Base-by-base conservation (phyloP, 305 asterid genomes). In the Fraxinus floribunda region DNA sequence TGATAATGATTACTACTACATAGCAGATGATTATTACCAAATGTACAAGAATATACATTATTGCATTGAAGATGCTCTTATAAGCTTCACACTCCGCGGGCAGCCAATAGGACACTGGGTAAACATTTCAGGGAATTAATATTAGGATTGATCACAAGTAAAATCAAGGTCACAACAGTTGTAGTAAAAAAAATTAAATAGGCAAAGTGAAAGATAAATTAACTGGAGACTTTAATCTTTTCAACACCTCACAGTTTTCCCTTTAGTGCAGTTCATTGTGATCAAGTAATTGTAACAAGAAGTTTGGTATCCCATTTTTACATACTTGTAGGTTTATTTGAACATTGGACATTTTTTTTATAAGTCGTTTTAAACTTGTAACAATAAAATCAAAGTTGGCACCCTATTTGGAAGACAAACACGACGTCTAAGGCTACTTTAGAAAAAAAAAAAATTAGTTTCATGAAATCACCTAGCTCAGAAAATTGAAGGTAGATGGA, bases 51-150 rank as follows among this genome's bases (percentile, higher is more conserved):
- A 46, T 46, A 16, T 46, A 46, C 57, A 11, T 46, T 46, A 4
- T 13, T 46, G 57, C 57, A 3, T 46, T 46, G 57, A 16, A 46
- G 0, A 46, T 46, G 57, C 57, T 3, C 57, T 20, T 62, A 62
- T 8, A 62, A 22, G 71, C 32, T 1, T 62, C 34, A 22, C 30
- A 62, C 15, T 20, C 71, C 39, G 7, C 8, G 39, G 7, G 8
- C 39, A 13, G 34, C 71, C 71, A 22, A 52, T 52, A 4, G 22
- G 22, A n/a, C 62, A 16, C 62, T 20, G 71, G 70, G 86, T 84
- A 88, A 88, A 87, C 89, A 79, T 81, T 87, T 88, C 18, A 89
- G 94, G 94, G 26, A 11, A 68, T 4, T n/a, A 24, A 52, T 5
- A 71, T 20, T 41, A 41, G 1, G 30, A n/a, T 62, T 1, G 3